Evolutionary conservation across 768 basidiomycete species (phyloP), one percentile per base, ranked within the genome.

Genomic region (Pleurotus salmoneostramineus): DNA sequence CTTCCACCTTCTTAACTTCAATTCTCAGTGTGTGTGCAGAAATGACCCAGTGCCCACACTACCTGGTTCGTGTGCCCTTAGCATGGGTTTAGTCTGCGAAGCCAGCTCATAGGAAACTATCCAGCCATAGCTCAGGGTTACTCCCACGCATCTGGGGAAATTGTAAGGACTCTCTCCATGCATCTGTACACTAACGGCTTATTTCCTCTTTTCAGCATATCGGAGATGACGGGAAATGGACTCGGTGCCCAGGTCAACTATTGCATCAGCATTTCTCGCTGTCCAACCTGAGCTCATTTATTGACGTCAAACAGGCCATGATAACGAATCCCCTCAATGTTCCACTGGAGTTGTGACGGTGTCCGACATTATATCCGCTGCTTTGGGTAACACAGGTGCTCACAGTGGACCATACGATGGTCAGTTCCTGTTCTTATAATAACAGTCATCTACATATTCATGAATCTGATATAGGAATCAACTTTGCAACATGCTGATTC

Each of bases 111-210:
- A 12, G 5, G 8, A 27, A n/a, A 5, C 27, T 5, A 33, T 27
- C 32, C 31, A 65, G 73, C 69, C 32, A 66, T 62, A 47, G 72
- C 73, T 63, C 59, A 79, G 17, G 74, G 74, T 4, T 81, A 74
- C 67, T 70, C 67, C 43, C 80, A 82, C 60, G 70, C 79, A 3
- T 72, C 72, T 21, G 79, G 80, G 5, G 82, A 83, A 63, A 68
- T 79, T 6, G 50, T 52, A 17, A 27, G 48, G 17, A 50, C 31
- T 3, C 48, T 33, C 37, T 40, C 37, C 8, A 40, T 40, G n/a
- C 37, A n/a, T 40, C 10, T 40, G 37, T n/a, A n/a, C 37, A 40
- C 37, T 40, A 1, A 40, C 10, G 37, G n/a, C 37, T 50, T 31
- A 0, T 31, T 5, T 31, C 14, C 8, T 21, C 48, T 31, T 50